Evolutionary conservation across 108 stramenopile species (phyloP), one percentile per base, ranked within the genome.

Genomic region (Skeletonema marinoi): DNA sequence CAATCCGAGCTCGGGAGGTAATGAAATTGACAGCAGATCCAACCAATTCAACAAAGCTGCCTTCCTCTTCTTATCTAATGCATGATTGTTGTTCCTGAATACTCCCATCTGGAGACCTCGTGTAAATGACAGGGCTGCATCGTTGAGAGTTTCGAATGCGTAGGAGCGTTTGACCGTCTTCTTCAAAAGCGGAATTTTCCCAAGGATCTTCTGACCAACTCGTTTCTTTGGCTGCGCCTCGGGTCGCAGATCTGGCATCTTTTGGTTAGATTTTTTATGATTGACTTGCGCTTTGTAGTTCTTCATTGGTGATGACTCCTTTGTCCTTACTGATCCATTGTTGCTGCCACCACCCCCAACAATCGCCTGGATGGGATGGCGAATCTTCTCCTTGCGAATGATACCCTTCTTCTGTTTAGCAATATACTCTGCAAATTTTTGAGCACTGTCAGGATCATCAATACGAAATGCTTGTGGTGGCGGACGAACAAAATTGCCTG

Each of bases 1-100:
- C 60, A 80, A 70, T 29, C 69, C 75, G 42, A 80, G 68, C 44
- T 80, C 79, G 4, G 79, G 79, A 10, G 79, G 79, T 11, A 80
- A 39, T 29, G 79, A 70, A n/a, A 76, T 74, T 39, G 74, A 75
- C 14, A 80, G n/a, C 32, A 80, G 31, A 46, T 75, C 74, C 35
- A 80, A 54, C 79, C 79, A 80, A 51, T 80, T 74, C n/a, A 67
- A 35, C 19, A 80, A 33, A 29, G 79, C 79, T 13, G 36, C 62
- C 75, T 80, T 80, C 13, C 74, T 30, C 41, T 76, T 75, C 29
- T 70, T 70, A 30, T 75, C 74, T 12, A 80, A 62, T 29, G 79
- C 74, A 41, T 39, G 32, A 59, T 59, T 32, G 65, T 35, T 65
- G 29, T 62, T 65, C 66, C 63, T 78, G 29, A 64, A 80, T 13